Percentiles rank a stretch among this genome's conserved stretches.
Evolutionary conservation across 2,329 filamentous ascomycete species (phyloP).

Genomic region (Scopulariopsis brevicaulis): DNA sequence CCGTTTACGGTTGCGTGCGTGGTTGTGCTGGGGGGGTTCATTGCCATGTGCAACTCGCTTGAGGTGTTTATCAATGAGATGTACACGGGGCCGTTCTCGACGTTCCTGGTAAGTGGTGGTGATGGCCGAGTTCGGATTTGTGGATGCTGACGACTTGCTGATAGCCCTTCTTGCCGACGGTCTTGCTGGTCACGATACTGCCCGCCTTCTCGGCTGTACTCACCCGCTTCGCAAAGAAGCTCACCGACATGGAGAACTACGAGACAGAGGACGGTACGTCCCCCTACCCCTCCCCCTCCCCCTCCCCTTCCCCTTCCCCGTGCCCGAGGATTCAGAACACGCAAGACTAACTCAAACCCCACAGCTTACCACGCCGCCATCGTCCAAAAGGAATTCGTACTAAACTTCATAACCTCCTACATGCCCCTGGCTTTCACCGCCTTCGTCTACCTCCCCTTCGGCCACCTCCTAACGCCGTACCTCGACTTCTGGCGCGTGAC

Average conservation of each 20-base stretch:
- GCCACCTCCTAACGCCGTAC: constrained; percentile 70
- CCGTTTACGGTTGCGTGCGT: constrained; percentile 73
- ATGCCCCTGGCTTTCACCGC: constrained; percentile 85
- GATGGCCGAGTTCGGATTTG: neutral
- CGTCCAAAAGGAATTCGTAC: constrained; percentile 85
- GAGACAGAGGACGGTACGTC: constrained; percentile 62
- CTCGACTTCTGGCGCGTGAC: constrained; percentile 70
- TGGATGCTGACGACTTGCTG: constrained; percentile 10
- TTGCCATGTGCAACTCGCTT: constrained; percentile 78
- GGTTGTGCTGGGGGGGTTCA: constrained; percentile 65
- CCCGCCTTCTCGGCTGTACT: constrained; percentile 69
- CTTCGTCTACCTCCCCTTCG: constrained; percentile 92
- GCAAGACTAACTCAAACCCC: constrained; percentile 9
- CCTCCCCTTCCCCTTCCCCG: neutral
- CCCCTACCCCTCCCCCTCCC: too few species aligned
- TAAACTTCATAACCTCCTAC: constrained; percentile 96
- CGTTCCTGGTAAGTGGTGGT: constrained; percentile 54
- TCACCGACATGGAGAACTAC: constrained; percentile 87
- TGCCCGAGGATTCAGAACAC: neutral
- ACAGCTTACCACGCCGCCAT: constrained; percentile 69
- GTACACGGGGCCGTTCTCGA: constrained; percentile 81
- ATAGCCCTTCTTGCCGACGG: constrained; percentile 76
- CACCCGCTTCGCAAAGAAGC: constrained; percentile 60
- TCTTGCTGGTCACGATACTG: constrained; percentile 71
- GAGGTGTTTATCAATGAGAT: constrained; percentile 95